Conservation (phyloP, 2,329 filamentous ascomycete genomes). For the Pseudogymnoascus sp. region DNA sequence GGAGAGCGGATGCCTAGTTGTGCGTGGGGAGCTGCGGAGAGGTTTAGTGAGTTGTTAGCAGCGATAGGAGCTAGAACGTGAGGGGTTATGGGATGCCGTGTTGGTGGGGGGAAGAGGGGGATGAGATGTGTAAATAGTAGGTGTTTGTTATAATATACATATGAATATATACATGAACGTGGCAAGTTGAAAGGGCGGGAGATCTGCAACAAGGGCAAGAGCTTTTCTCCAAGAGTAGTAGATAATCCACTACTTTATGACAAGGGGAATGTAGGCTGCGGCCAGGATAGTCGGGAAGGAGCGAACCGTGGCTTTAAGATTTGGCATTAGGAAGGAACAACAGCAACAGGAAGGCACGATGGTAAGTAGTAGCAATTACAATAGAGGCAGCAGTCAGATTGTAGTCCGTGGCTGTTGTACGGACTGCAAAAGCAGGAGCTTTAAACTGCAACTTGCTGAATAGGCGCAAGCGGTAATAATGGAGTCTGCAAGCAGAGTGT, state of each 20-base stretch:
- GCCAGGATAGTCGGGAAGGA: neutral
- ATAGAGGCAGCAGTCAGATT: too few species aligned
- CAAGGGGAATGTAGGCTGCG: neutral
- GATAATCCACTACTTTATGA: too few species aligned
- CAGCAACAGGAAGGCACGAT: neutral
- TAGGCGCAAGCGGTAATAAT: too few species aligned
- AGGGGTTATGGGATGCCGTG: neutral
- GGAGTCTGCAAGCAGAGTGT: too few species aligned
- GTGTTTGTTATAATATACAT: neutral
- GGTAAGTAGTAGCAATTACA: neutral
- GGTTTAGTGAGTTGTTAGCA: neutral
- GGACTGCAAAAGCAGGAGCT: too few species aligned
- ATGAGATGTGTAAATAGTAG: neutral
- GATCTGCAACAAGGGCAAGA: neutral
- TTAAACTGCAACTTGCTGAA: too few species aligned
- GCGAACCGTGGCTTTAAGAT: neutral
- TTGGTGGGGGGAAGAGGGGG: neutral
- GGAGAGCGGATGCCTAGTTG: neutral
- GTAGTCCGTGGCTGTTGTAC: too few species aligned
- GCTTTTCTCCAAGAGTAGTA: too few species aligned
- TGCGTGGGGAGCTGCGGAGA: constrained; percentile 6
- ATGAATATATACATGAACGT: neutral
- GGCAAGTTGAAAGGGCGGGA: neutral
- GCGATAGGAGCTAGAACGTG: neutral
- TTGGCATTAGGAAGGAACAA: neutral